These are phyloP conservation scores for Brettanomyces nanus DNA, from an alignment of 805 yeast genomes.

Conservation along the genomic window DNA sequence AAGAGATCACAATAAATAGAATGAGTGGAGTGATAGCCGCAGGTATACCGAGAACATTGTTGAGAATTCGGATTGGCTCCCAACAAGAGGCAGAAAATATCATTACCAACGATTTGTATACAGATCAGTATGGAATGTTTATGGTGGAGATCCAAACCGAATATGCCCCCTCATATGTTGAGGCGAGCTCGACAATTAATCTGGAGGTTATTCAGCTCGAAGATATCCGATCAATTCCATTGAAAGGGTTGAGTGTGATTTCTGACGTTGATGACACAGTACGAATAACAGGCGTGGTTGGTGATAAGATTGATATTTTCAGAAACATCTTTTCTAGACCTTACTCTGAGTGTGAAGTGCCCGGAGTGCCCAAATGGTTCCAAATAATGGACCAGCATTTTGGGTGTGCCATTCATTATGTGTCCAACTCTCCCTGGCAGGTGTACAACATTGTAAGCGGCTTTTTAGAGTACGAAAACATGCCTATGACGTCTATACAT, in stretches of 20 bases:
- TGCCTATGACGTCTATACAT: slow-evolving; percentile 80
- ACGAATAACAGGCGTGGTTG: slow-evolving; percentile 81
- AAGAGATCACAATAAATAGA: slow-evolving; percentile 45
- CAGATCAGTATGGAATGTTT: slow-evolving; percentile 67
- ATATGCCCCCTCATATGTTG: slow-evolving; percentile 54
- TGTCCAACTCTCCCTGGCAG: slow-evolving; percentile 95
- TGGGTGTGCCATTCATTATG: slow-evolving; percentile 68
- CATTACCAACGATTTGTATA: slow-evolving; percentile 29
- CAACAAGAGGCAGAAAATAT: slow-evolving; percentile 27
- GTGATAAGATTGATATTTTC: slow-evolving; percentile 78
- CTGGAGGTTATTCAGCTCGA: slow-evolving; percentile 39
- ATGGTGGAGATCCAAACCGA: slow-evolving; percentile 41
- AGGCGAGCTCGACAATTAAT: slow-evolving; percentile 39
- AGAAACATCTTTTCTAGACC: slow-evolving; percentile 67
- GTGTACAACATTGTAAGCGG: slow-evolving; percentile 52
- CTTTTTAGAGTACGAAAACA: slow-evolving; percentile 43
- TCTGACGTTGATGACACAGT: slow-evolving; percentile 95
- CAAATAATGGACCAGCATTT: slow-evolving; percentile 34
- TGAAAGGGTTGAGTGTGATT: slow-evolving; percentile 60
- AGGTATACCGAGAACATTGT: slow-evolving; percentile 48
- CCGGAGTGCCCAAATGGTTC: slow-evolving; percentile 71
- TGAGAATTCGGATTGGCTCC: slow-evolving; percentile 51
- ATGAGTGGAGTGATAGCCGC: slow-evolving; percentile 64
- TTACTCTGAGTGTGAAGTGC: slow-evolving; percentile 59
- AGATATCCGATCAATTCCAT: slow-evolving; percentile 33